Evolutionary conservation across 2,329 filamentous ascomycete genomes (phyloP), one percentile per base, ranked within the genome.

Genomic region (Sordariomycetes sp.): DNA sequence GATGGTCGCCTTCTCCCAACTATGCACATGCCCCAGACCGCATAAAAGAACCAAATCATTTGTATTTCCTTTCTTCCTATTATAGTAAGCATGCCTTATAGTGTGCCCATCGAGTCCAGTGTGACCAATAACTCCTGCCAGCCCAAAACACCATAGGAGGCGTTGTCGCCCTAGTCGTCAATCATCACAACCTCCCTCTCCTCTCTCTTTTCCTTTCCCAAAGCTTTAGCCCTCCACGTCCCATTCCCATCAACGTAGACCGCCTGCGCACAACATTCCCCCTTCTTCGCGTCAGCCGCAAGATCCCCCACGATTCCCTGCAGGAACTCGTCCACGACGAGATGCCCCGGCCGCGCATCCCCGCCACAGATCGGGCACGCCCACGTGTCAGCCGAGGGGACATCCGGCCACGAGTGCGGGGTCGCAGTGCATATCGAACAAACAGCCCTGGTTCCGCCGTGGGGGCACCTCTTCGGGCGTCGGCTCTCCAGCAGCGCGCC

Each of bases 361-460:
- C 73, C 75, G 28, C 78, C 77, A 69, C 93, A 97, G 34, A 96
- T 83, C 0, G 94, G 94, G 65, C 94, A 99, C 62, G 81, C 87
- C 91, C 92, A 97, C 57, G 82, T 81, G 65, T 94, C 89, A 0
- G 81, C 75, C 58, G 79, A 72, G 1, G 77, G 78, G 10, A 81
- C 82, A 63, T 85, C 78, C 5, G 58, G 40, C 4, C 55, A 22
- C 52, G 43, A 35, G 16, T 43, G 55, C 22, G 37, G n/a, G 2
- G 53, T 25, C 22, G 56, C 35, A 22, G 48, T 16, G 53, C 62
- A 64, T 10, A 64, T 67, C 12, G 66, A 64, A 63, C 74, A 78
- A 1, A 60, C 59, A 58, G 64, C 61, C 25, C 62, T 59, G 28
- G 22, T 8, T 7, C 22, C 22, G 7, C 24, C 25, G 55, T 75